These are phyloP conservation scores for Conidiobolus incongruus DNA, from an alignment of 371 early-diverging fungal genomes.

Conservation along the genomic window DNA sequence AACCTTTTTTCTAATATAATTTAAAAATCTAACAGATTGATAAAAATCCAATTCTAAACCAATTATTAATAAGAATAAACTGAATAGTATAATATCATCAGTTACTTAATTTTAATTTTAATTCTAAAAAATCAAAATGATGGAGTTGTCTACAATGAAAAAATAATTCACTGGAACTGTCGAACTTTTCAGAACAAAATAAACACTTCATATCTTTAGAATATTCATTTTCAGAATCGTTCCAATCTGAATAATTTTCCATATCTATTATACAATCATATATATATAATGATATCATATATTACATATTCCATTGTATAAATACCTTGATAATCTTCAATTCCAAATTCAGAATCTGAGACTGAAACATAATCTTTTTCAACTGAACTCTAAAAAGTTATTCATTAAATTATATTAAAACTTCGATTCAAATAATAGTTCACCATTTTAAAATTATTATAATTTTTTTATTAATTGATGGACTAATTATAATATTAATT, in stretches of 20 bases:
- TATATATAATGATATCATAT: too few relatives aligned
- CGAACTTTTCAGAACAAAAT: conserved; percentile 32
- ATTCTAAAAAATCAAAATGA: conserved; percentile 37
- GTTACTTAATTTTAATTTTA: conserved; percentile 18
- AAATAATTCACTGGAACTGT: conserved; percentile 24
- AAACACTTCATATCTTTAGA: conserved; percentile 33
- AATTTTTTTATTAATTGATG: too few relatives aligned
- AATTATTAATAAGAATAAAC: not conserved
- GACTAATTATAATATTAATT: too few relatives aligned
- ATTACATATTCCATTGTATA: too few relatives aligned
- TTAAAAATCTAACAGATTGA: conserved; percentile 62
- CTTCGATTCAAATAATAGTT: too few relatives aligned
- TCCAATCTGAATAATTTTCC: conserved; percentile 27
- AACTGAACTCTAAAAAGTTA: too few relatives aligned
- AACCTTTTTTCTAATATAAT: conserved; percentile 44
- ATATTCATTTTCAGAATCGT: conserved; percentile 38
- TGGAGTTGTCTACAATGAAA: conserved; percentile 34
- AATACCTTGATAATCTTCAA: too few relatives aligned
- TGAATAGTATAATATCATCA: conserved; percentile 1
- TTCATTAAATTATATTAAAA: too few relatives aligned
- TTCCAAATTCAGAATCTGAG: too few relatives aligned
- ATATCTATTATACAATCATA: too few relatives aligned
- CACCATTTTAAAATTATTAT: too few relatives aligned
- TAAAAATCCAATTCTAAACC: conserved; percentile 48
- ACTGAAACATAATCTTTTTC: too few relatives aligned